phyloP scores from a whole-genome alignment of 352 stramenopile species.

The Phytophthora constricta region DNA sequence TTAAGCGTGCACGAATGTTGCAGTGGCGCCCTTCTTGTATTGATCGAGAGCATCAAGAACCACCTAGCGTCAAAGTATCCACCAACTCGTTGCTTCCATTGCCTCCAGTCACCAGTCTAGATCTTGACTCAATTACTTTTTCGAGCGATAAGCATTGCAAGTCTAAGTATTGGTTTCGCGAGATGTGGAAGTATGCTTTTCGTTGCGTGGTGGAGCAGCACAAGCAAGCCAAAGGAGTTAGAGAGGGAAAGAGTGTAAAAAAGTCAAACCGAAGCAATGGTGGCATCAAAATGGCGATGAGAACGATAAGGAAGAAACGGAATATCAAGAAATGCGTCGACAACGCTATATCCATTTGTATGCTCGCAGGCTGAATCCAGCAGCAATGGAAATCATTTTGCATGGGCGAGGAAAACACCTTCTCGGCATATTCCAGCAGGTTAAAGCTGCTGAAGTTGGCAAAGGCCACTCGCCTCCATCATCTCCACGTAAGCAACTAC shows the following conservation, averaged over 20 bases:
- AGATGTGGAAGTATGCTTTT: slow-evolving; percentile 75
- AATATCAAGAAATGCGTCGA: slow-evolving; percentile 32
- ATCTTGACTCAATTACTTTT: slow-evolving; percentile 19
- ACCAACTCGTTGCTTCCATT: slow-evolving; percentile 47
- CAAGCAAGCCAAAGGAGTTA: slow-evolving; percentile 18
- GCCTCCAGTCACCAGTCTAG: slow-evolving; percentile 8
- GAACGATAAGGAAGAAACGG: slow-evolving; percentile 16
- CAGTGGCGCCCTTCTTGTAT: slow-evolving; percentile 60
- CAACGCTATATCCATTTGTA: slow-evolving; percentile 70
- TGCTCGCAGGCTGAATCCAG: slow-evolving; percentile 49
- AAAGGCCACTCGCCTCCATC: slow-evolving; percentile 12
- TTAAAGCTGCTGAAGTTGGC: slow-evolving; percentile 1
- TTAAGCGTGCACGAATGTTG: slow-evolving; percentile 36
- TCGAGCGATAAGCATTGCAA: slow-evolving; percentile 43
- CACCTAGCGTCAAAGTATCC: slow-evolving; percentile 43
- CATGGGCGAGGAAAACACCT: slow-evolving; percentile 42
- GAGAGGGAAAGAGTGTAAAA: not conserved
- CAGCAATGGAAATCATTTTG: slow-evolving; percentile 51
- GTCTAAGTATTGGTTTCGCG: slow-evolving; percentile 55
- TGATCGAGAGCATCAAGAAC: slow-evolving; percentile 46
- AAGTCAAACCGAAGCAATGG: slow-evolving; percentile 18
- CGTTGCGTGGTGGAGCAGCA: slow-evolving; percentile 50
- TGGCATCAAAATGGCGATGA: slow-evolving; percentile 23
- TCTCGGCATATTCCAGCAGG: slow-evolving; percentile 19
- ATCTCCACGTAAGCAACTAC: slow-evolving; percentile 21